Conservation (phyloP, 345 rosid species). For the Salix caprea region DNA sequence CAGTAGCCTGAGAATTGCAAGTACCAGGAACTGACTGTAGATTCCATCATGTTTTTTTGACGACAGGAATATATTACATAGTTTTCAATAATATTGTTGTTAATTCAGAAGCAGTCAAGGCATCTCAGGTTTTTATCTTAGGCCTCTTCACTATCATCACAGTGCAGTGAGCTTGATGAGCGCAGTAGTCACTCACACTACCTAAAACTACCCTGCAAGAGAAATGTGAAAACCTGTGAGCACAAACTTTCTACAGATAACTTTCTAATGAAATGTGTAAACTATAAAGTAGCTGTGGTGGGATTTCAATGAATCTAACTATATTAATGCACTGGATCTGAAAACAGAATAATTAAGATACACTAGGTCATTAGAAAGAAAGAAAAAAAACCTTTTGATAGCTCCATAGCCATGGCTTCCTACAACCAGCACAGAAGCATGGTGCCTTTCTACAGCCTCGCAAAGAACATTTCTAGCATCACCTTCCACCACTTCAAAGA, state of each 20-base stretch:
- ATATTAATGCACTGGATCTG: background rate
- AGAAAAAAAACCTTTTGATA: slow-evolving; percentile 56
- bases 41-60: background rate
- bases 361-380: background rate
- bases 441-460: slow-evolving; percentile 80
- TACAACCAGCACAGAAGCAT: slow-evolving; percentile 77
- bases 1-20: background rate
- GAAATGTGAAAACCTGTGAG: background rate
- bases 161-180: slow-evolving; percentile 96
- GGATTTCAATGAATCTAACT: background rate
- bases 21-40: background rate
- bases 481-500: slow-evolving; percentile 65
- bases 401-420: slow-evolving; percentile 99
- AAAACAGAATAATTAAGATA: background rate
- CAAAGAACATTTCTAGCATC: slow-evolving; percentile 90
- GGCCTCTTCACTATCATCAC: slow-evolving; percentile 98
- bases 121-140: slow-evolving; percentile 54
- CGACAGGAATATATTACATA: background rate
- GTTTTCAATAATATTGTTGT: background rate
- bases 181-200: slow-evolving; percentile 89
- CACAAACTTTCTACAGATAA: background rate
- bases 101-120: background rate
- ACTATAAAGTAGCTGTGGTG: background rate
- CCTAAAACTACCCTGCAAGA: slow-evolving; percentile 84
- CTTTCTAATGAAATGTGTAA: background rate